Evolutionary conservation across 345 rosid genomes (phyloP).

Genomic region (Geranium rotundifolium): DNA sequence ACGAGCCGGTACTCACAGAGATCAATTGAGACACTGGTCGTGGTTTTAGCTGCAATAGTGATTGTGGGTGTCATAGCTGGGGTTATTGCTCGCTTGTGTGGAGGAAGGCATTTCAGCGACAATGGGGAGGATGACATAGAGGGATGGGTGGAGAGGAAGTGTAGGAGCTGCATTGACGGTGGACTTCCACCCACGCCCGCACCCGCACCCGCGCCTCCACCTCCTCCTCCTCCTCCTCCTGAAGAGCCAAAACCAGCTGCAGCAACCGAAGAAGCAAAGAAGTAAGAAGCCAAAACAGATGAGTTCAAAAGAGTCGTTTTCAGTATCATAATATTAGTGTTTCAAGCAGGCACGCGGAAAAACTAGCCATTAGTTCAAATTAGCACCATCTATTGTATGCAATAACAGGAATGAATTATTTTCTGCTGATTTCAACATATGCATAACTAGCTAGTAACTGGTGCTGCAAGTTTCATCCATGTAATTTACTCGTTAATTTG

Average conservation of each 20-base stretch:
- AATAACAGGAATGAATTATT: too few species aligned
- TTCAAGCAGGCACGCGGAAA: too few species aligned
- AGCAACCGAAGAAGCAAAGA: slow-evolving; percentile 32
- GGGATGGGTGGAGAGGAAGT: slow-evolving; percentile 80
- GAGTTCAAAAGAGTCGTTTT: too few species aligned
- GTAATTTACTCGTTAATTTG: too few species aligned
- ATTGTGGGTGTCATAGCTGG: slow-evolving; percentile 63
- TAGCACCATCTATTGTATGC: neutral
- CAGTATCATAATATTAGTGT: neutral
- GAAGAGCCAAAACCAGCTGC: slow-evolving; percentile 20
- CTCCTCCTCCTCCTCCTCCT: slow-evolving; percentile 19
- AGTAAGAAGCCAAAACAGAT: slow-evolving; percentile 16
- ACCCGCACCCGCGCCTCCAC: slow-evolving; percentile 9
- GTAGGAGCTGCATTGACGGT: slow-evolving; percentile 78
- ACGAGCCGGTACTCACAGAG: slow-evolving; percentile 26
- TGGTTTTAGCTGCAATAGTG: slow-evolving; percentile 77
- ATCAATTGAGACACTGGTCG: slow-evolving; percentile 66
- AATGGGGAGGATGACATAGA: slow-evolving; percentile 70
- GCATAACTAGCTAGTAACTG: too few species aligned
- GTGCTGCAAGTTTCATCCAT: too few species aligned
- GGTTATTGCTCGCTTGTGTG: slow-evolving; percentile 60
- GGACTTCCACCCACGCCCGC: slow-evolving; percentile 38
- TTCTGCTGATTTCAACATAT: too few species aligned
- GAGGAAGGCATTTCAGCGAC: slow-evolving; percentile 54
- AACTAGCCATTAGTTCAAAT: neutral